Percentiles rank a stretch among this genome's conserved stretches.
These are phyloP conservation scores for Babesia caballi DNA, from an alignment of 169 alveolate genomes.

Conservation along the genomic window DNA sequence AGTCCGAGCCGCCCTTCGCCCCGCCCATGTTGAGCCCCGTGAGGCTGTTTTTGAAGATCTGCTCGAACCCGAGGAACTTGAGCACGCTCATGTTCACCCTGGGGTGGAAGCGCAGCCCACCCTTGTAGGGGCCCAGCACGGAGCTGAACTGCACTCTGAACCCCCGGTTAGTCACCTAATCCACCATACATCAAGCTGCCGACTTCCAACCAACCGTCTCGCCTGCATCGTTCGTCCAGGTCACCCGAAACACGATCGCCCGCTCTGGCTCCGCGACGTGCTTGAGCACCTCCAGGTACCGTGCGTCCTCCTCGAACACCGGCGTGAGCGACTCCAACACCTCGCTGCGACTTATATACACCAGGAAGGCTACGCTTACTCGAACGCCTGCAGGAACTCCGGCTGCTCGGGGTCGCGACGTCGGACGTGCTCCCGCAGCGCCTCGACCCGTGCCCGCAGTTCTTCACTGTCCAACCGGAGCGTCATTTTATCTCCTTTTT, in stretches of 20 bases:
- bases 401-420: conserved; percentile 46
- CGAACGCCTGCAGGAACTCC: conserved; percentile 71
- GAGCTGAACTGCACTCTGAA: conserved; percentile 81
- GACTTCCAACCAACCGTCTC: conserved; percentile 37
- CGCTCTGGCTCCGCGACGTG: conserved; percentile 79
- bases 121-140: conserved; percentile 83
- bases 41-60: conserved; percentile 81
- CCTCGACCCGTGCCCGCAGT: background rate
- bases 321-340: conserved; percentile 63
- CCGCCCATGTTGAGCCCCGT: conserved; percentile 83
- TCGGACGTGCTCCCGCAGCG: background rate
- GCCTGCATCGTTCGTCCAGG: conserved; percentile 80
- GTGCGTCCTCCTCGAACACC: conserved; percentile 64
- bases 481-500: background rate
- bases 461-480: background rate
- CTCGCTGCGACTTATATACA: conserved; percentile 23
- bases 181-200: background rate
- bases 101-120: conserved; percentile 85
- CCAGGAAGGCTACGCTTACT: background rate
- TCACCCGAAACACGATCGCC: conserved; percentile 69
- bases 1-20: conserved; percentile 86
- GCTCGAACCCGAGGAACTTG: conserved; percentile 85
- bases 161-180: conserved; percentile 73
- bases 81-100: conserved; percentile 78
- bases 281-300: conserved; percentile 70